These are phyloP conservation scores for Larix kaempferi DNA, from an alignment of 75 land plant genomes.

Conservation along the genomic window DNA sequence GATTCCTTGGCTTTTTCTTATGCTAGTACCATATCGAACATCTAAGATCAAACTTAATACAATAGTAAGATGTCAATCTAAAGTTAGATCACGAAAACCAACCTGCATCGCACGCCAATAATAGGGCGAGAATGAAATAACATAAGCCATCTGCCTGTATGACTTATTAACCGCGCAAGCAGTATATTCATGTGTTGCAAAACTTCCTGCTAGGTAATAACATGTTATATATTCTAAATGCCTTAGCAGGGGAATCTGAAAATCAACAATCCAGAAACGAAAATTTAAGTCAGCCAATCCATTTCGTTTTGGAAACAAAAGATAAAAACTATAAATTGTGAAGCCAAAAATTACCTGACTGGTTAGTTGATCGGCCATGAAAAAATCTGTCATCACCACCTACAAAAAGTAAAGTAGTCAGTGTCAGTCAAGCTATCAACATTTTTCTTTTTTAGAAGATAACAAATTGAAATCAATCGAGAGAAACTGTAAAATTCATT, in stretches of 20 bases:
- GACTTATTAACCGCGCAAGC: constrained; percentile 38
- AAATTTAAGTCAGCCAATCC: neutral
- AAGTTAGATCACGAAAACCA: neutral
- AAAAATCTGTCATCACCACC: constrained; percentile 96
- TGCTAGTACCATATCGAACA: no score
- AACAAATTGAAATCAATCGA: neutral
- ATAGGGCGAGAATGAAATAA: constrained; percentile 84
- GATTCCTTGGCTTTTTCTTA: no score
- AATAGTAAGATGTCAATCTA: neutral
- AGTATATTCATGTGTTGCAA: constrained; percentile 32
- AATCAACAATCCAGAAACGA: neutral
- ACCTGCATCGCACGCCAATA: constrained; percentile 98
- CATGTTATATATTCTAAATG: constrained; percentile 77
- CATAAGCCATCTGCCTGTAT: constrained; percentile 61
- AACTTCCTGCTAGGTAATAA: constrained; percentile 62
- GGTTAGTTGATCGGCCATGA: constrained; percentile 96
- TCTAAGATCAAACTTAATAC: neutral
- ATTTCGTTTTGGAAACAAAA: neutral
- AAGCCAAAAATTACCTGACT: constrained; percentile 60
- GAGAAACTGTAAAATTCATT: neutral
- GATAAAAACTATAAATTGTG: neutral
- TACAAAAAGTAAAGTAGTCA: constrained; percentile 19
- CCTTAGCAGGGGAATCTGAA: constrained; percentile 76
- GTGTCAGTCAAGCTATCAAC: no score
- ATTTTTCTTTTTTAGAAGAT: no score